phyloP scores from a whole-genome alignment of 768 basidiomycete genomes.

The Plicaturopsis crispa region DNA sequence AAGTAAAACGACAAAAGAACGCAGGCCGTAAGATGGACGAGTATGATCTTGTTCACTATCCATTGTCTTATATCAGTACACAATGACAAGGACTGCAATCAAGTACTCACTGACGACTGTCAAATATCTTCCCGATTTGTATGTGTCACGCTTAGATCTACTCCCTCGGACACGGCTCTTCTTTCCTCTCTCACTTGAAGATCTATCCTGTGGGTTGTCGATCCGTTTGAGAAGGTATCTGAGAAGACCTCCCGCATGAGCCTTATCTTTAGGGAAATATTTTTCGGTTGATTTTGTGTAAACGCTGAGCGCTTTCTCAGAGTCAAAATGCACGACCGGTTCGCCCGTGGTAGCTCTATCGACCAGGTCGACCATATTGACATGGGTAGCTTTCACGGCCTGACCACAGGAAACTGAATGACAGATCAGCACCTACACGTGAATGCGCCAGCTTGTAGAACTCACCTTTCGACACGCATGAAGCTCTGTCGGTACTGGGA shows the following conservation, averaged over 20 bases:
- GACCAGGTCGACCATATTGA: constrained; percentile 2
- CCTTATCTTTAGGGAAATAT: not conserved
- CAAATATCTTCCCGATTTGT: too few relatives aligned
- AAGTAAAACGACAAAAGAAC: too few relatives aligned
- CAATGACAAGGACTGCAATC: too few relatives aligned
- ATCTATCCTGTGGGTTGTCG: not conserved
- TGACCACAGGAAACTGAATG: not conserved
- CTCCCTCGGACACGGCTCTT: too few relatives aligned
- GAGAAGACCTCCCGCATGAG: not conserved
- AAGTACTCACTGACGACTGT: too few relatives aligned
- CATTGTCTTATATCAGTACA: too few relatives aligned
- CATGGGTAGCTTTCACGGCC: not conserved
- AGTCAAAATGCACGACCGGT: not conserved
- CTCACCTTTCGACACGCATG: constrained; percentile 1
- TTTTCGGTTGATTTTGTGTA: not conserved
- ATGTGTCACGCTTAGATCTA: too few relatives aligned
- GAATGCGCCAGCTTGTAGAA: not conserved
- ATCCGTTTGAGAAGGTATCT: not conserved
- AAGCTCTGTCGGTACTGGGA: constrained; percentile 2
- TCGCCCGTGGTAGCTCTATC: not conserved
- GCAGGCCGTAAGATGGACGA: too few relatives aligned
- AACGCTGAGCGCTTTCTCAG: not conserved
- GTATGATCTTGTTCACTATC: too few relatives aligned
- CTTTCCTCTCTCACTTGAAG: too few relatives aligned
- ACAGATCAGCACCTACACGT: not conserved